These are phyloP conservation scores for Suillus luteus DNA, from an alignment of 768 basidiomycete genomes.

Conservation along the genomic window DNA sequence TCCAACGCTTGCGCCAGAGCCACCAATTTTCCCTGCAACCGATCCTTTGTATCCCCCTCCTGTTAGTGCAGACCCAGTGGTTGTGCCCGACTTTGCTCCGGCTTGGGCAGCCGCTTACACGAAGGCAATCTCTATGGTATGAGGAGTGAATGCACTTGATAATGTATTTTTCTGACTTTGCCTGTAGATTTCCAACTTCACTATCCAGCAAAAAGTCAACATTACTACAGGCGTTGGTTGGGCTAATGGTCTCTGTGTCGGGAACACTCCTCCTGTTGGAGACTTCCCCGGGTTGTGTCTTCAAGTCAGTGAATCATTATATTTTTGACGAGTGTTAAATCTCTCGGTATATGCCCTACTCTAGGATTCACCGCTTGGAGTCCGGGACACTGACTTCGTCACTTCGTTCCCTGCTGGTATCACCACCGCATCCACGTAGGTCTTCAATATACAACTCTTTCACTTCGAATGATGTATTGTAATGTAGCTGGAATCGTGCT, in stretches of 20 bases:
- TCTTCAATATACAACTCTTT: slow-evolving; percentile 10
- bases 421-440: slow-evolving; percentile 79
- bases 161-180: slow-evolving; percentile 47
- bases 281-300: slow-evolving; percentile 72
- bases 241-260: slow-evolving; percentile 65
- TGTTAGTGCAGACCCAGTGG: slow-evolving; percentile 39
- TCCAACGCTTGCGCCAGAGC: slow-evolving; percentile 55
- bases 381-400: slow-evolving; percentile 72
- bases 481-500: slow-evolving; percentile 66
- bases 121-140: slow-evolving; percentile 58
- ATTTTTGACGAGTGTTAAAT: not conserved
- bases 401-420: slow-evolving; percentile 85
- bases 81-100: slow-evolving; percentile 48
- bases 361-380: slow-evolving; percentile 77
- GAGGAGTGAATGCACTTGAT: slow-evolving; percentile 42
- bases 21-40: slow-evolving; percentile 53
- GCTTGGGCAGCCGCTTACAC: slow-evolving; percentile 62
- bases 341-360: slow-evolving; percentile 5
- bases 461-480: not conserved
- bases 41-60: slow-evolving; percentile 61
- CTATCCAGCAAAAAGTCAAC: slow-evolving; percentile 65
- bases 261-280: slow-evolving; percentile 58
- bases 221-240: slow-evolving; percentile 60
- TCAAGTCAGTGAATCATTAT: slow-evolving; percentile 43
- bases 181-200: slow-evolving; percentile 46